Base-by-base conservation (phyloP, 2,329 filamentous ascomycete species). In the Penicillium concentricum region DNA sequence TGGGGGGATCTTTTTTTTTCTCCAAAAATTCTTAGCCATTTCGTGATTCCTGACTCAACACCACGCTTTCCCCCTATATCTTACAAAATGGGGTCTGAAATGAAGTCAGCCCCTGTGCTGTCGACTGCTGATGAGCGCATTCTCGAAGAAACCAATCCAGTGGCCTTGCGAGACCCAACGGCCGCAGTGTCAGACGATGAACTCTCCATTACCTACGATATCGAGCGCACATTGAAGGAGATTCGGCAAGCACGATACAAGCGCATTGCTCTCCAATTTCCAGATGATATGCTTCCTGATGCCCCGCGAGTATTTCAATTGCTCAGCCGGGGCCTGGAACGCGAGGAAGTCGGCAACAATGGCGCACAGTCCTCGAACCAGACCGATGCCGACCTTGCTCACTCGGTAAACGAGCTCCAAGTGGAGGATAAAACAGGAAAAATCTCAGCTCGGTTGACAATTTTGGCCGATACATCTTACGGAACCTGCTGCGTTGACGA, bases 401-500 rank as follows among this genome's bases (percentile, higher is more conserved):
- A 72, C 7, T 66, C 63, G 15, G 63, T 69, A 28, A 64, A 67
- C 43, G 65, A 66, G 37, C 59, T 74, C 4, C 64, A 61, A 13
- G 59, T 71, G 42, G 58, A 62, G 16, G 63, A 68, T 20, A 55
- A 54, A 10, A 46, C 50, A 2, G 65, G 69, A 10, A 60, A 61
- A 15, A 58, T 57, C 35, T 64, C 74, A 2, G 69, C 73, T 9
- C 77, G 75, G 42, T 80, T 97, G 51, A 96, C 90, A 66, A 92
- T 99, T 58, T 80, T 99, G 18, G 94, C 89, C 32, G 94, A 99
- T 74, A 97, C 94, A 2, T 97, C 93, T 2, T 99, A 97, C 75
- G 95, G 94, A 58, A 88, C 93, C 0, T 99, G 94, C 76, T 99
- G 94, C 69, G 92, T 97, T 18, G 94, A 99, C 69, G 94, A 99